These are phyloP conservation scores for Cercospora sesami DNA, from an alignment of 2,329 filamentous ascomycete species.

Conservation along the genomic window DNA sequence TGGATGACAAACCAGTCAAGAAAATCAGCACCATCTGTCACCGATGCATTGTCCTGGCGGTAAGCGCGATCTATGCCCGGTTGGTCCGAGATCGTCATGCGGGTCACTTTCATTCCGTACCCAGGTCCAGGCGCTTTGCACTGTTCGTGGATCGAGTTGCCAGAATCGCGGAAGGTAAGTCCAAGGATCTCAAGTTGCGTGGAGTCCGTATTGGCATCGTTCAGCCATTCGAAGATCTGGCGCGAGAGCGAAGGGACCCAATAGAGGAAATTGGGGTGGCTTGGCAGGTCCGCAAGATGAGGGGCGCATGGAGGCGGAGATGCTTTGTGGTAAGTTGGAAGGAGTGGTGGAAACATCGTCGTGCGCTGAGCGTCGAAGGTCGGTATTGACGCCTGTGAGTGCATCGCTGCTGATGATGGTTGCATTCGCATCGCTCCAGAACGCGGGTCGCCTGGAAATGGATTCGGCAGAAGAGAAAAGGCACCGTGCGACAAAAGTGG, in stretches of 20 bases:
- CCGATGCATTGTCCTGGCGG: background rate
- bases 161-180: background rate
- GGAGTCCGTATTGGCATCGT: constrained; percentile 2
- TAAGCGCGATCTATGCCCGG: background rate
- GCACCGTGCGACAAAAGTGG: background rate
- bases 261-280: background rate
- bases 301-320: constrained; percentile 2
- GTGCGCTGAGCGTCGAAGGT: background rate
- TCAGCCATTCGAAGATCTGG: constrained; percentile 3
- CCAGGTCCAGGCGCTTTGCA: background rate
- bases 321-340: constrained; percentile 8
- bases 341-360: background rate
- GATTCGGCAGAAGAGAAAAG: background rate
- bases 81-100: constrained; percentile 6
- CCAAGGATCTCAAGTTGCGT: background rate
- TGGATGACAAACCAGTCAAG: constrained; percentile 10
- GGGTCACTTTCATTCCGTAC: constrained; percentile 4
- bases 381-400: background rate
- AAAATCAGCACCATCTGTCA: background rate
- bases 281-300: background rate
- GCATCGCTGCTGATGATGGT: background rate
- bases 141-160: background rate
- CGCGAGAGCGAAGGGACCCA: background rate
- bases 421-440: background rate
- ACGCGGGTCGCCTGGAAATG: background rate